These are phyloP conservation scores for Fraxinus dipetala DNA, from an alignment of 305 asterid genomes.

Conservation along the genomic window DNA sequence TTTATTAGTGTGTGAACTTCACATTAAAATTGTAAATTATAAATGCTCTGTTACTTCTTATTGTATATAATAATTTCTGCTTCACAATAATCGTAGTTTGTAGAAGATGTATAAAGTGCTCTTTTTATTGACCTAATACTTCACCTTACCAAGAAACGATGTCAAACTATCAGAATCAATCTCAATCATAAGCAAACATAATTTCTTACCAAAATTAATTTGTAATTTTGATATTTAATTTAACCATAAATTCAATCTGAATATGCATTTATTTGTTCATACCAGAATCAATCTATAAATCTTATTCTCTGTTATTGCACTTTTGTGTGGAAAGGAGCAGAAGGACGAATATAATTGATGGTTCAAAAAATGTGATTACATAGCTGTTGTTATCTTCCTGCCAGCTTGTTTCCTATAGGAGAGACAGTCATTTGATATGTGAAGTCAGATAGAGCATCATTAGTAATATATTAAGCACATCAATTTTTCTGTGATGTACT, in stretches of 20 bases:
- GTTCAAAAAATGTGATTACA: not conserved
- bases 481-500: not conserved
- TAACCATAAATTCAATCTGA: not conserved
- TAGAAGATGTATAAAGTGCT: not conserved
- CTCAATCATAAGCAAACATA: not conserved
- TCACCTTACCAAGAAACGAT: not conserved
- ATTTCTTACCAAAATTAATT: not conserved
- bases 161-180: not conserved
- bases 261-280: not conserved
- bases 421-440: not conserved
- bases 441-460: not conserved
- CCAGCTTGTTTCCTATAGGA: not conserved
- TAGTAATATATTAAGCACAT: not conserved
- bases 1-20: not conserved
- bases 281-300: not conserved
- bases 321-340: not conserved
- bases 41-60: constrained; percentile 6
- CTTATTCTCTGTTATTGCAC: not conserved
- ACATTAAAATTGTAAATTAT: not conserved
- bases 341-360: not conserved
- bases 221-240: not conserved
- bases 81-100: not conserved
- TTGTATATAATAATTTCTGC: not conserved
- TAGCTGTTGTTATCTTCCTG: not conserved
- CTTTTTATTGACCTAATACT: not conserved